Base-by-base conservation (phyloP, 2,329 filamentous ascomycete species). In the Alternaria atra region DNA sequence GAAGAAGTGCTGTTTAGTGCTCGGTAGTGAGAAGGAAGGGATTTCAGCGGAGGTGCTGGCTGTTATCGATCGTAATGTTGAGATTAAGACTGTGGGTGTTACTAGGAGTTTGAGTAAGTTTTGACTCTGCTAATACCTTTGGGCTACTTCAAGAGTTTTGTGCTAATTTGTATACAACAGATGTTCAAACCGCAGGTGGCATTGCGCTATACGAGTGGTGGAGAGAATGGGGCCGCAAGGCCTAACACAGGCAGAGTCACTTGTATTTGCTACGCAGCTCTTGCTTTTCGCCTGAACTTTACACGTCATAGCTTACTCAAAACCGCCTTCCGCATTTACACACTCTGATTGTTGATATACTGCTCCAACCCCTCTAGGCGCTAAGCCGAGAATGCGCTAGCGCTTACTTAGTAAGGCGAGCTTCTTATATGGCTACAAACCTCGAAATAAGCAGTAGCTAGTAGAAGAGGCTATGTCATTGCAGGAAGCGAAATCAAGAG, bases 111-210 rank as follows among this genome's bases (percentile, higher is more conserved):
- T 86, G 74, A 86, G 64, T 66, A 60, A 64, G 64, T 64, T 6
- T n/a, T 10, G 2, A 39, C 13, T 10, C 2, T 35, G 5, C 30
- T 8, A 4, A 30, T 15, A 6, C 6, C 23, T 43, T 7, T 44
- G 5, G 13, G 17, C 6, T 6, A 23, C 10, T 6, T 46, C 6
- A 20, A 15, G n/a, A 5, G 30, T 13, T 2, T 7, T 12, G 15
- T 23, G 23, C 53, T 60, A 42, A 60, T 5, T 6, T 35, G 1
- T 25, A 5, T 9, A 5, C 8, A 12, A 25, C 13, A 66, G 64
- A 86, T 72, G 84, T 86, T 61, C 84, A 86, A 74, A 85, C 84
- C 25, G 84, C 84, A 12, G 83, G 82, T 13, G 83, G 79, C 0
- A 81, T 84, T 56, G 83, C 84, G 44, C 66, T 85, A 37, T 85